Conservation (phyloP, 805 yeast species). For the Sugiyamaella chiloensis region DNA sequence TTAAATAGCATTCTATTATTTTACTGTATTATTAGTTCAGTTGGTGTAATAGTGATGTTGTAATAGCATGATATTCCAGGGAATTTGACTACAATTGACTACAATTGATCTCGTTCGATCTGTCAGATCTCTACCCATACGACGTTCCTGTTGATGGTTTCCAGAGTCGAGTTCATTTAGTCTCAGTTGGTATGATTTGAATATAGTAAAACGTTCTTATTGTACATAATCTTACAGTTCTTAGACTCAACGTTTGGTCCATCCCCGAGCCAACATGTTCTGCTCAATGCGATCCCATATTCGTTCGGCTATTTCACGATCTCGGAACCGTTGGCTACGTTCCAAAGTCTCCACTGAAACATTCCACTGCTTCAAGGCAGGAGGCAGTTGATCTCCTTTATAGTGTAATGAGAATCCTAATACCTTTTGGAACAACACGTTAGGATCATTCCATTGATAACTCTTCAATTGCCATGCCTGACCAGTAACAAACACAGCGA, state of each 20-base stretch:
- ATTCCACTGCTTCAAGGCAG: slow-evolving; percentile 80
- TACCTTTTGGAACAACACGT: slow-evolving; percentile 72
- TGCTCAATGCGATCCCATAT: slow-evolving; percentile 85
- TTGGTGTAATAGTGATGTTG: not conserved
- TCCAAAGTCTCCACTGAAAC: slow-evolving; percentile 76
- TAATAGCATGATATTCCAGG: not conserved
- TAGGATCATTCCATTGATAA: slow-evolving; percentile 81
- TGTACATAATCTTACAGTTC: too few relatives aligned
- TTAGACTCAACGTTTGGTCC: slow-evolving; percentile 22
- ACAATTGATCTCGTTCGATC: not conserved
- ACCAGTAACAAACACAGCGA: slow-evolving; percentile 94
- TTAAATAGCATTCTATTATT: too few relatives aligned
- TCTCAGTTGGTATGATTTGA: too few relatives aligned
- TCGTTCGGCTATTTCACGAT: slow-evolving; percentile 77
- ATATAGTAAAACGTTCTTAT: too few relatives aligned
- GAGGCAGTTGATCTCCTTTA: slow-evolving; percentile 76
- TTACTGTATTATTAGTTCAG: not conserved
- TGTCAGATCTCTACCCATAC: too few relatives aligned
- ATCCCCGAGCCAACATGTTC: slow-evolving; percentile 67
- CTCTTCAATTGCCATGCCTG: slow-evolving; percentile 95
- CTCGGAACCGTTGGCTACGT: slow-evolving; percentile 79
- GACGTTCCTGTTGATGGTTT: too few relatives aligned
- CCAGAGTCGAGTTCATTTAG: too few relatives aligned
- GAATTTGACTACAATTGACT: not conserved
- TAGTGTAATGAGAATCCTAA: slow-evolving; percentile 78